phyloP scores from a whole-genome alignment of 345 rosid genomes.

The Syzygium oleosum region DNA sequence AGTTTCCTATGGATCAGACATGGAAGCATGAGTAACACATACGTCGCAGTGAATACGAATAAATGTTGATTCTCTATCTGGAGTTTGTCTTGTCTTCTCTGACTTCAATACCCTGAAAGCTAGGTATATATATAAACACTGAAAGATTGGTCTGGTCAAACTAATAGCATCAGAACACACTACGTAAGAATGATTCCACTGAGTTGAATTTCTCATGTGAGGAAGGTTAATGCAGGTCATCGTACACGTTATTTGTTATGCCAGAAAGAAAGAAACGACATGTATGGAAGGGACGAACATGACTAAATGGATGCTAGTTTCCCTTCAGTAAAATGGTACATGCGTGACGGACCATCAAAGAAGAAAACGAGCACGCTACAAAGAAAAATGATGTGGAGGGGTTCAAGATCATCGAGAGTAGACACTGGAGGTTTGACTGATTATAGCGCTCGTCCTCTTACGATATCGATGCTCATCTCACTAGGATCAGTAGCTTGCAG shows the following conservation, averaged over 20 bases:
- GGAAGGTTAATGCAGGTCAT: background rate
- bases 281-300: background rate
- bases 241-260: background rate
- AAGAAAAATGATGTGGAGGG: background rate
- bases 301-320: background rate
- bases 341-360: background rate
- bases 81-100: background rate
- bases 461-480: constrained; percentile 70
- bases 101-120: background rate
- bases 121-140: background rate
- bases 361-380: background rate
- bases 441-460: constrained; percentile 40
- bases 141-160: background rate
- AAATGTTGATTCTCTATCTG: background rate
- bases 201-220: background rate
- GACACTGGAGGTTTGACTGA: background rate
- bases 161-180: background rate
- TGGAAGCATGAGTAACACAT: background rate
- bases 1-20: background rate
- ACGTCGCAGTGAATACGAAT: background rate
- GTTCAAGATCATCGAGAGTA: background rate
- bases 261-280: background rate
- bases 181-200: background rate
- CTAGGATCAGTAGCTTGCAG: constrained; percentile 76
- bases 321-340: background rate